These are phyloP conservation scores for Candida germanica DNA, from an alignment of 805 yeast genomes.

Conservation along the genomic window DNA sequence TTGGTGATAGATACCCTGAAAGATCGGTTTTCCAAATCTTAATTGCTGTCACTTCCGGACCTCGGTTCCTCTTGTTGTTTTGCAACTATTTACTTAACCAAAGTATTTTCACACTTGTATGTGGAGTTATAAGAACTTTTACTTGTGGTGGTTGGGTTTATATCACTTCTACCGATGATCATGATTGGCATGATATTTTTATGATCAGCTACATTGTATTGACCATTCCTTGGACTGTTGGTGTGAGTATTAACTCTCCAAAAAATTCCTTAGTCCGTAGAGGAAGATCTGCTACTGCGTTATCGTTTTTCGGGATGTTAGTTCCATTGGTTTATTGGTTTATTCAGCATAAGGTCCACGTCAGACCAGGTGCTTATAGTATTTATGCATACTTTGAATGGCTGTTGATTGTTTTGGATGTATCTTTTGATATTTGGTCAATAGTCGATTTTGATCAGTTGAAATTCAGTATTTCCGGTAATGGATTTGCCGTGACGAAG, in stretches of 20 bases:
- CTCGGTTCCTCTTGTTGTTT: constrained; percentile 67
- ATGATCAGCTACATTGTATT: constrained; percentile 88
- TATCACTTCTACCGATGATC: constrained; percentile 95
- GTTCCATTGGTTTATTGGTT: constrained; percentile 85
- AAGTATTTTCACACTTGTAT: constrained; percentile 24
- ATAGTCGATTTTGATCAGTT: constrained; percentile 64
- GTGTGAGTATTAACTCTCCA: constrained; percentile 53
- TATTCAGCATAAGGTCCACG: constrained; percentile 88
- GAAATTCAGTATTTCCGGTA: constrained; percentile 42
- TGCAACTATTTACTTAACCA: constrained; percentile 46
- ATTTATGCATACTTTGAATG: constrained; percentile 93
- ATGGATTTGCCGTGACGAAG: constrained; percentile 19
- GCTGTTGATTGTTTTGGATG: constrained; percentile 79
- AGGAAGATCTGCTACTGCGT: constrained; percentile 52
- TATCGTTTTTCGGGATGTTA: constrained; percentile 64
- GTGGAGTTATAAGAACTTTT: constrained; percentile 85
- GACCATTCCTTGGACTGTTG: constrained; percentile 87
- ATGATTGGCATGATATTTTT: constrained; percentile 91
- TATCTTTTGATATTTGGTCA: constrained; percentile 81
- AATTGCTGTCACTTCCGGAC: constrained; percentile 92
- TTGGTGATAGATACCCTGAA: constrained; percentile 96
- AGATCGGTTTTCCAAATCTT: constrained; percentile 86
- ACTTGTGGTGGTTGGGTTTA: constrained; percentile 99
- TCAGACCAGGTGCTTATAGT: constrained; percentile 90
- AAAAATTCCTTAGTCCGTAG: constrained; percentile 42